Base-by-base conservation (phyloP, 2,329 filamentous ascomycete species). In the Mycosphaerelloides madeirae region DNA sequence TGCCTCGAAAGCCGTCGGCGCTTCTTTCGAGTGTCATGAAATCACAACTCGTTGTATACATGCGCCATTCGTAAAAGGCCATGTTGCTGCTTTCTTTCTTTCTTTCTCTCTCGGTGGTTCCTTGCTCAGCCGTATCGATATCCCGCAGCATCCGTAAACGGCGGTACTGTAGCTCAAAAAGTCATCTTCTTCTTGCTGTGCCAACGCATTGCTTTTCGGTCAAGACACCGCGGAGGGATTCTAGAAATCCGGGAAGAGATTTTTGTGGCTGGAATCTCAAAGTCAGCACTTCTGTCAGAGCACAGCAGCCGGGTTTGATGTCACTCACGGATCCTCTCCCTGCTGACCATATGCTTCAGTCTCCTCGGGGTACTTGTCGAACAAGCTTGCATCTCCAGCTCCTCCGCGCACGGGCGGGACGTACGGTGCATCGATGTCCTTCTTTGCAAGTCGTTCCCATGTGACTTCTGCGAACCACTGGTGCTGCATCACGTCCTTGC, bases 351-450 rank as follows among this genome's bases (percentile, higher is more conserved):
- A 98, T 64, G 84, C 81, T 68, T 98, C 93, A 34, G 87, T 88
- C 68, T 98, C 93, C 68, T 98, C 93, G 1, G 93, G 90, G 67
- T 98, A 98, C 67, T 90, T 87, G 70, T 98, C 93, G 64, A 98
- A 98, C 68, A 96, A 87, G 69, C 90, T 96, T 40, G 93, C 88
- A 71, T 98, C 93, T 47, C 93, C 93, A 22, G 88, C 84, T 32
- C 93, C 93, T 32, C 88, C 90, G 65, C 93, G 86, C 50, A 98
- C 91, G 0, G 93, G 93, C 13, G 93, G 93, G 43, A 95, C 93
- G 65, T 98, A 98, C 4, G 93, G 93, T 29, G 93, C 93, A 68
- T 98, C 93, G 50, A 98, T 98, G 61, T 98, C 93, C 70, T 96
- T 97, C 66, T 89, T 85, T 29, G 86, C 83, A 58, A 98, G 72